Evolutionary conservation across 305 asterid species (phyloP).

Genomic region (Lippia alba): DNA sequence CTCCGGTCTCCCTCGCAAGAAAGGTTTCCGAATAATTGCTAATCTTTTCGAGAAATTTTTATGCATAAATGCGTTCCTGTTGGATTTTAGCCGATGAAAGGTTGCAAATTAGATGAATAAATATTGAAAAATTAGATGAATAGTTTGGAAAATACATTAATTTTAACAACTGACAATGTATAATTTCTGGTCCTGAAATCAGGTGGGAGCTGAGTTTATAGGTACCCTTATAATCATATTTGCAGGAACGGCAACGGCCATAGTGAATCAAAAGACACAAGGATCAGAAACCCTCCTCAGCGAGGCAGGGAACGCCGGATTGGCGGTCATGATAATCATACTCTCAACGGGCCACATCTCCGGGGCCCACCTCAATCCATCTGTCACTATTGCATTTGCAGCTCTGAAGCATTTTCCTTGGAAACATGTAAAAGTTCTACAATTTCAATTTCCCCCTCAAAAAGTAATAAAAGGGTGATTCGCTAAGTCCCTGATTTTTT

Average conservation of each 20-base stretch:
- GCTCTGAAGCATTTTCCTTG: constrained; percentile 69
- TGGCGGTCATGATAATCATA: constrained; percentile 66
- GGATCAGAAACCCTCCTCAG: constrained; percentile 67
- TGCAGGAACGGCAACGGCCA: constrained; percentile 66
- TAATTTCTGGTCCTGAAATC: constrained; percentile 2
- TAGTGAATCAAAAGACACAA: constrained; percentile 63
- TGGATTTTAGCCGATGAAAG: too few species aligned
- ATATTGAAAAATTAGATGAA: too few species aligned
- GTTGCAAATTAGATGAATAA: too few species aligned
- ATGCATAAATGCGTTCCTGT: background rate
- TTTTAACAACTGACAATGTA: background rate
- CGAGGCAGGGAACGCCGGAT: constrained; percentile 54
- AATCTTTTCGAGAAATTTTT: background rate
- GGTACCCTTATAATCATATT: constrained; percentile 66
- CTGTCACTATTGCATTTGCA: constrained; percentile 66
- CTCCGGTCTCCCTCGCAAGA: constrained; percentile 65
- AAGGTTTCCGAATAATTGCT: constrained; percentile 38
- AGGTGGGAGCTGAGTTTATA: constrained; percentile 81
- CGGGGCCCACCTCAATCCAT: constrained; percentile 74
- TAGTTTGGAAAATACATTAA: too few species aligned
- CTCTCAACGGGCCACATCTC: constrained; percentile 76
- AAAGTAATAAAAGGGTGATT: too few species aligned
- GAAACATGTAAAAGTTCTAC: constrained; percentile 48
- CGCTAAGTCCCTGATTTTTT: too few species aligned
- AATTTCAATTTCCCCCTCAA: too few species aligned